Evolutionary conservation across 1,284 basidiomycete species (phyloP).

Genomic region (Puccinia horiana): DNA sequence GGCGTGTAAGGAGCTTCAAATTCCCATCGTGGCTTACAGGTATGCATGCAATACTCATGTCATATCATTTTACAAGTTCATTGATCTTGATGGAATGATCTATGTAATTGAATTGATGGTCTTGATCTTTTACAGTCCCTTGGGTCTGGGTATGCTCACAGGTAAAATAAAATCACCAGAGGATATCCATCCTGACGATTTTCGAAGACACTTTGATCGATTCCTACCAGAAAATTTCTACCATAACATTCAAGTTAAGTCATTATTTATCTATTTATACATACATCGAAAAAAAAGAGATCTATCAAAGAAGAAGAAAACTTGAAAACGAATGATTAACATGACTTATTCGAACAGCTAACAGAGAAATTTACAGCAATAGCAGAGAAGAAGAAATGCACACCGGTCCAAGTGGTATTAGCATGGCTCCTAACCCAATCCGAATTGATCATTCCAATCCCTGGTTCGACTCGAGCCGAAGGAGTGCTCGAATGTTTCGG

Average conservation of each 20-base stretch:
- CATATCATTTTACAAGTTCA: not conserved
- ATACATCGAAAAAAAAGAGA: too few species aligned
- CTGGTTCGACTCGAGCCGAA: slow-evolving; percentile 56
- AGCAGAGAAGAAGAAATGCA: slow-evolving; percentile 57
- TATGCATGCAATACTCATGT: not conserved
- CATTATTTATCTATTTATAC: too few species aligned
- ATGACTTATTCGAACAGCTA: slow-evolving; percentile 27
- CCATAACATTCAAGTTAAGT: slow-evolving; percentile 59
- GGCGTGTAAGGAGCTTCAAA: slow-evolving; percentile 58
- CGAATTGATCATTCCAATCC: slow-evolving; percentile 58
- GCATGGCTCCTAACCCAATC: slow-evolving; percentile 61
- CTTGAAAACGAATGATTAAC: too few species aligned
- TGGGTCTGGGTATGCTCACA: slow-evolving; percentile 60
- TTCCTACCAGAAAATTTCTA: slow-evolving; percentile 58
- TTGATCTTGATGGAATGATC: not conserved
- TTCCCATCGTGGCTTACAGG: slow-evolving; percentile 59
- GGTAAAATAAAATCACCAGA: slow-evolving; percentile 54
- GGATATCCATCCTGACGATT: slow-evolving; percentile 58
- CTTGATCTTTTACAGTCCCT: slow-evolving; percentile 54
- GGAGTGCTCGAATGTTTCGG: slow-evolving; percentile 31
- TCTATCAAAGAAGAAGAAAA: too few species aligned
- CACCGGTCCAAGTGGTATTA: slow-evolving; percentile 59
- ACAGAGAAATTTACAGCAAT: slow-evolving; percentile 50
- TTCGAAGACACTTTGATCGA: slow-evolving; percentile 57
- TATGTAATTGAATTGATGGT: slow-evolving; percentile 1